Percentiles rank a stretch among this genome's conserved stretches.
Evolutionary conservation across 306 rosid genomes (phyloP).

Genomic region (Adenanthera pavonina): DNA sequence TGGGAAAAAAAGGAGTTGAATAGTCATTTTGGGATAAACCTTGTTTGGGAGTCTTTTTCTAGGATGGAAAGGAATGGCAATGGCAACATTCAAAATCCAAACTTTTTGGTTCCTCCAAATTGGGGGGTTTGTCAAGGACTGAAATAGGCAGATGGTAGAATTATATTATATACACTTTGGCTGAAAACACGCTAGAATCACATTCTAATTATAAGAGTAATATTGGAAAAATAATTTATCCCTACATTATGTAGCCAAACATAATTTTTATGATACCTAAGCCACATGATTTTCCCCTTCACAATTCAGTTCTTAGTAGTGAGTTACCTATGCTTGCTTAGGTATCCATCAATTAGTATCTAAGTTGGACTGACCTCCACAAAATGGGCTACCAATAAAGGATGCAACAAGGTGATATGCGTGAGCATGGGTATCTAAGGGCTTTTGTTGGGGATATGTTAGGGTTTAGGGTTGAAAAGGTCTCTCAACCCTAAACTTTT

Average conservation of each 20-base stretch:
- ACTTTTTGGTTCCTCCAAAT: neutral
- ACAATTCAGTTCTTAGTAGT: neutral
- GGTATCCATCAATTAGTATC: neutral
- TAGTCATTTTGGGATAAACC: neutral
- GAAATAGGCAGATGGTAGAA: neutral
- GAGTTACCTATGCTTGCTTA: neutral
- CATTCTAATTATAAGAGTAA: neutral
- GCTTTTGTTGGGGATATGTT: neutral
- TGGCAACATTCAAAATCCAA: neutral
- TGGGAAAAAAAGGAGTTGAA: neutral
- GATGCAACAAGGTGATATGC: neutral
- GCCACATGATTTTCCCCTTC: neutral
- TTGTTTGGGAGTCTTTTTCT: neutral
- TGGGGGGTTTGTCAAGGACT: neutral
- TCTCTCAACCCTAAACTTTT: neutral
- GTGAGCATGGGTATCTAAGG: neutral
- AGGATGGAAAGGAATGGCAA: neutral
- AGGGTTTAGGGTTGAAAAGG: neutral
- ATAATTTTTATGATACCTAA: neutral
- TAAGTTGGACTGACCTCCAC: no score
- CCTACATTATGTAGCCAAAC: neutral
- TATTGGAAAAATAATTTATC: neutral
- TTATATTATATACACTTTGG: neutral
- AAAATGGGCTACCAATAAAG: neutral
- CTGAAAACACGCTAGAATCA: neutral